A percentile compares a stretch with the other conserved stretches of the same genome.
Evolutionary conservation across 768 basidiomycete genomes (phyloP).

Genomic region (Tulasnella sp.): DNA sequence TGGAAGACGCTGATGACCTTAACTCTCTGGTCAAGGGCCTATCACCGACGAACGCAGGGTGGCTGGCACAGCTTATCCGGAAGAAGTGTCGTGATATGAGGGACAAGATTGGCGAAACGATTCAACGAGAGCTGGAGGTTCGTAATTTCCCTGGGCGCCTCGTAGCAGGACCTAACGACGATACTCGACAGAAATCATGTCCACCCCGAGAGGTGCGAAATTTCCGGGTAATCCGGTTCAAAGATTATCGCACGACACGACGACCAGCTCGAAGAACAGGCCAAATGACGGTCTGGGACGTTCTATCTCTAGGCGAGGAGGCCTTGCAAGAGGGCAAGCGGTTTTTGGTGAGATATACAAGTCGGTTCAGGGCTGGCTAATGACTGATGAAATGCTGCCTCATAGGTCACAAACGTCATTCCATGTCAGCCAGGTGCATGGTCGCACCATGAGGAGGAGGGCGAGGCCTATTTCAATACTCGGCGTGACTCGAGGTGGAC

Average conservation of each 20-base stretch:
- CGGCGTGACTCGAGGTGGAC: conserved; percentile 59
- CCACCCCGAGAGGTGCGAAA: conserved; percentile 74
- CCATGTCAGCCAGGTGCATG: conserved; percentile 72
- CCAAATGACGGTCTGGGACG: conserved; percentile 86
- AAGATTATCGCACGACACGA: conserved; percentile 62
- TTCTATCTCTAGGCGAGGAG: conserved; percentile 53
- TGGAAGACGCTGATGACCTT: conserved; percentile 62
- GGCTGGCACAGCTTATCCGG: conserved; percentile 39
- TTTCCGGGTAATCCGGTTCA: conserved; percentile 72
- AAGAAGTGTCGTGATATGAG: conserved; percentile 40
- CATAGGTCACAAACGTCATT: conserved; percentile 65
- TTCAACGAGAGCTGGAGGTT: conserved; percentile 76
- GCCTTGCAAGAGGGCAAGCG: conserved; percentile 64
- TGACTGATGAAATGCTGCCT: background rate
- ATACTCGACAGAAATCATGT: conserved; percentile 53
- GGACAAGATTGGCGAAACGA: conserved; percentile 58
- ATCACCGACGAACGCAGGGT: conserved; percentile 43
- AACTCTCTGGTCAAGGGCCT: conserved; percentile 49
- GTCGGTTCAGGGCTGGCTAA: background rate
- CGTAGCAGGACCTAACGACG: background rate
- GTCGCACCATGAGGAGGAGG: conserved; percentile 61
- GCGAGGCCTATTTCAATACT: conserved; percentile 73
- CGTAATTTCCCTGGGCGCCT: background rate
- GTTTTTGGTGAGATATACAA: conserved; percentile 59
- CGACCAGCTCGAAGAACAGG: conserved; percentile 62